These are phyloP conservation scores for Botrytis tulipae DNA, from an alignment of 2,329 filamentous ascomycete genomes.

Conservation along the genomic window DNA sequence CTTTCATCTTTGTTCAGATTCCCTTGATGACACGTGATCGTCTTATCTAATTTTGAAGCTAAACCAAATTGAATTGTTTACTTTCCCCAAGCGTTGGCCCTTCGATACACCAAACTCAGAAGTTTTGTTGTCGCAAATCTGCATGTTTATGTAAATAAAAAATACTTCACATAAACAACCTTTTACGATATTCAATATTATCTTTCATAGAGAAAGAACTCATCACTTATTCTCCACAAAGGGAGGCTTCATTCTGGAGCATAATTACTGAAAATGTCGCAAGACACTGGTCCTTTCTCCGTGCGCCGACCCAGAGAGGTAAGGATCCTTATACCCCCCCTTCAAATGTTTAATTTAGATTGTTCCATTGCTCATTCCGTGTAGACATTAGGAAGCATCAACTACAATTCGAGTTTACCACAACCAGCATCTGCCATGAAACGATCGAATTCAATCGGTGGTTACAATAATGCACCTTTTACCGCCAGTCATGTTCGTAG, in stretches of 20 bases:
- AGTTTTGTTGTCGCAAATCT: slow-evolving; percentile 19
- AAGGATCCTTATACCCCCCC: slow-evolving; percentile 38
- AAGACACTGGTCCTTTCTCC: slow-evolving; percentile 85
- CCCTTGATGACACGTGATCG: background rate
- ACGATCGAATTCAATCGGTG: slow-evolving; percentile 76
- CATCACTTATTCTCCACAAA: background rate
- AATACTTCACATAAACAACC: background rate
- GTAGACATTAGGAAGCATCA: slow-evolving; percentile 83
- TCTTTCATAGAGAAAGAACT: slow-evolving; percentile 13
- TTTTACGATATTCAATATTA: background rate
- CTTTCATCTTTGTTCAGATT: background rate
- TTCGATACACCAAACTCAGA: slow-evolving; percentile 4
- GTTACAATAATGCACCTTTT: slow-evolving; percentile 61
- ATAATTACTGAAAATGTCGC: slow-evolving; percentile 62
- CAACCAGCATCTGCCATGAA: slow-evolving; percentile 94
- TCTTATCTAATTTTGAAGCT: background rate
- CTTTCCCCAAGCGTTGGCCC: slow-evolving; percentile 15
- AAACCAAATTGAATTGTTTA: slow-evolving; percentile 19
- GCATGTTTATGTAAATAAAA: slow-evolving; percentile 1
- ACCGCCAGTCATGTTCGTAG: slow-evolving; percentile 75
- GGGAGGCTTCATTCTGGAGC: slow-evolving; percentile 1
- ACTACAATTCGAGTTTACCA: slow-evolving; percentile 79
- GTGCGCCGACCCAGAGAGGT: slow-evolving; percentile 91
- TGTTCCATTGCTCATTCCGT: slow-evolving; percentile 14
- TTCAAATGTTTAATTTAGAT: slow-evolving; percentile 4